Conservation (phyloP, 2,329 filamentous ascomycete genomes). For the Phoma sp. region DNA sequence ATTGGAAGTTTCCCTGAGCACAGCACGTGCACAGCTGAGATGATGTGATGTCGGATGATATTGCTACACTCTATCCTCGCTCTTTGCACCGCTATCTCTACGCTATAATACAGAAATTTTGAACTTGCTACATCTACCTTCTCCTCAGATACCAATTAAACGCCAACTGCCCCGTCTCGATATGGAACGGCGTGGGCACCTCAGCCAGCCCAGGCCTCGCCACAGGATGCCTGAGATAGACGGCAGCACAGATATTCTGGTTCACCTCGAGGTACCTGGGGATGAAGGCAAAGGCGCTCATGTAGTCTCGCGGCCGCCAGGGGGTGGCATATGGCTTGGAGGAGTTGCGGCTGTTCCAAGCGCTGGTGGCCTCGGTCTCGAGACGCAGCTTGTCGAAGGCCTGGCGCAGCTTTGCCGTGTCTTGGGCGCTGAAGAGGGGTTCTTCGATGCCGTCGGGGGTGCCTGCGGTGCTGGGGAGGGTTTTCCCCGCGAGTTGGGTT, state of each 20-base stretch:
- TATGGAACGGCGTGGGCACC: constrained; percentile 77
- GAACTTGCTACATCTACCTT: constrained; percentile 58
- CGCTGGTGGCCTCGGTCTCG: constrained; percentile 76
- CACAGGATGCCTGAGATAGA: constrained; percentile 93
- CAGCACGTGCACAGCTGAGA: too few species aligned
- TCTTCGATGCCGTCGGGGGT: constrained; percentile 8
- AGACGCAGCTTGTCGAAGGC: constrained; percentile 67
- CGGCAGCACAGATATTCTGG: constrained; percentile 93
- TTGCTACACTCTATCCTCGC: background rate
- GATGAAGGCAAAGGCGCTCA: constrained; percentile 93
- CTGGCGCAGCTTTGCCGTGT: constrained; percentile 60
- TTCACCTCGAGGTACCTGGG: constrained; percentile 96
- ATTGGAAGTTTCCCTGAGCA: too few species aligned
- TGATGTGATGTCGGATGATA: too few species aligned
- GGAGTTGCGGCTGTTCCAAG: constrained; percentile 52
- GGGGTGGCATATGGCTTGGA: constrained; percentile 84
- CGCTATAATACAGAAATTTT: background rate
- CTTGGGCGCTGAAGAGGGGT: constrained; percentile 54
- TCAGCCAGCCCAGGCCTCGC: constrained; percentile 78
- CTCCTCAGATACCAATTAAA: constrained; percentile 94
- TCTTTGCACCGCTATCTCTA: background rate
- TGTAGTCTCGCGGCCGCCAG: constrained; percentile 84
- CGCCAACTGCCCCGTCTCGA: constrained; percentile 75
- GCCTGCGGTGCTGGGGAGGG: constrained; percentile 1
- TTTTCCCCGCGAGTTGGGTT: constrained; percentile 28